phyloP scores from a whole-genome alignment of 2,329 filamentous ascomycete species.

The Alternaria brassicae region DNA sequence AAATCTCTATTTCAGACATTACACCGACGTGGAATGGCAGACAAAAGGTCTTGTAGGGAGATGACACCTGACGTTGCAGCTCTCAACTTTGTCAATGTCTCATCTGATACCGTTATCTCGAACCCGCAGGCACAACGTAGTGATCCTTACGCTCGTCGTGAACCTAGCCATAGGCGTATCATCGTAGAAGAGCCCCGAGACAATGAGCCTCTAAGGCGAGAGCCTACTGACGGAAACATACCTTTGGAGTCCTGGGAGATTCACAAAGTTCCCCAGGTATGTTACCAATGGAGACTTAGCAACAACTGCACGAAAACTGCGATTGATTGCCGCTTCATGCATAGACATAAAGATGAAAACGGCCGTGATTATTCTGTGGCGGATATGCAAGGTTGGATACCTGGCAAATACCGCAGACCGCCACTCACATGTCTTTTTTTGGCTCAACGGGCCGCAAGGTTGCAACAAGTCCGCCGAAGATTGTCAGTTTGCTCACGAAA shows the following conservation, averaged over 20 bases:
- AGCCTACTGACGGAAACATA: not conserved
- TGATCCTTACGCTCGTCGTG: conserved; percentile 36
- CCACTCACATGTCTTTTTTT: conserved; percentile 41
- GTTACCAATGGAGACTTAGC: conserved; percentile 38
- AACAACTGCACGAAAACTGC: conserved; percentile 26
- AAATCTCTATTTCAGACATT: conserved; percentile 29
- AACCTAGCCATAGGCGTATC: conserved; percentile 21
- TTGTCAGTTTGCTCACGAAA: conserved; percentile 38
- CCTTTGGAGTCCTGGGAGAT: conserved; percentile 31
- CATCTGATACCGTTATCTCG: conserved; percentile 9
- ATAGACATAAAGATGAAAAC: conserved; percentile 30
- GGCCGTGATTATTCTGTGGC: conserved; percentile 26
- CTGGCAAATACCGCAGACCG: conserved; percentile 35
- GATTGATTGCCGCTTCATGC: conserved; percentile 36
- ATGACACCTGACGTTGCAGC: conserved; percentile 32
- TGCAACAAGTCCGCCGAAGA: conserved; percentile 31
- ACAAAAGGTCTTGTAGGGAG: conserved; percentile 33
- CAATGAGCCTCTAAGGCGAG: conserved; percentile 6
- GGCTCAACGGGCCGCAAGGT: conserved; percentile 24
- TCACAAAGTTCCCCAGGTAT: conserved; percentile 40
- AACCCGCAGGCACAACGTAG: conserved; percentile 5
- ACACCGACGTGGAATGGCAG: conserved; percentile 24
- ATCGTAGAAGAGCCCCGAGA: conserved; percentile 19
- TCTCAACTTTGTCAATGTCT: conserved; percentile 36
- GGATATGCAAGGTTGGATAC: conserved; percentile 26